Base-by-base conservation (phyloP, 164 flowering plant genomes). In the Vitis cinerea region DNA sequence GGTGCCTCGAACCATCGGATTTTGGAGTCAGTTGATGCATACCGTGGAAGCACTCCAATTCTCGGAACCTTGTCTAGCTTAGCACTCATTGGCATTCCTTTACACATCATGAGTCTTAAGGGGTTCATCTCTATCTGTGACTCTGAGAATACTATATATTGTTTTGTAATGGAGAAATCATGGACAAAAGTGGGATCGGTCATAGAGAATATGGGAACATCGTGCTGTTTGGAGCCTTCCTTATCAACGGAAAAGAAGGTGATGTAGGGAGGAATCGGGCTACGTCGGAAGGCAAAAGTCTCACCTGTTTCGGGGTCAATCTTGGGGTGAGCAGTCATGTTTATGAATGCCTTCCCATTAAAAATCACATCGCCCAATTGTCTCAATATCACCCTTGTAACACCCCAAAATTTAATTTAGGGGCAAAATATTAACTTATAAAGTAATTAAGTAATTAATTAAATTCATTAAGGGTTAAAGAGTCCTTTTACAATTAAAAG, bases 241-340 rank as follows among this genome's bases (percentile, higher is more conserved):
- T 30, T 8, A 13, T 63, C 50, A 61, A 76, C 63, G 3, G 65
- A 29, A 52, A 76, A 76, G 55, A 31, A 71, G 23, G 71, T 71
- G 5, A 71, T 15, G 48, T 10, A 71, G 1, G 72, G 75, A 1
- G 54, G 47, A 13, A 68, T 3, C 0, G 31, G 61, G 55, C 53
- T 29, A 61, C 16, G 37, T 1, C 68, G 10, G 50, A 76, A 76
- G 14, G 75, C 79, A n/a, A 71, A 76, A 8, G 63, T 11, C 61
- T 76, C 79, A 3, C 64, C 64, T 0, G 72, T 56, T 15, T 56
- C 69, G 5, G 63, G 53, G 64, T 76, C 75, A 3, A 68, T 19
- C 55, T 76, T 76, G 0, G 79, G 79, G 65, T 73, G 75, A 6
- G 75, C 75, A 8, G 71, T 67, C 75, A 73, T 73, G 62, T 12